Evolutionary conservation across 2,329 filamentous ascomycete genomes (phyloP).

Genomic region (Alternaria rosae): DNA sequence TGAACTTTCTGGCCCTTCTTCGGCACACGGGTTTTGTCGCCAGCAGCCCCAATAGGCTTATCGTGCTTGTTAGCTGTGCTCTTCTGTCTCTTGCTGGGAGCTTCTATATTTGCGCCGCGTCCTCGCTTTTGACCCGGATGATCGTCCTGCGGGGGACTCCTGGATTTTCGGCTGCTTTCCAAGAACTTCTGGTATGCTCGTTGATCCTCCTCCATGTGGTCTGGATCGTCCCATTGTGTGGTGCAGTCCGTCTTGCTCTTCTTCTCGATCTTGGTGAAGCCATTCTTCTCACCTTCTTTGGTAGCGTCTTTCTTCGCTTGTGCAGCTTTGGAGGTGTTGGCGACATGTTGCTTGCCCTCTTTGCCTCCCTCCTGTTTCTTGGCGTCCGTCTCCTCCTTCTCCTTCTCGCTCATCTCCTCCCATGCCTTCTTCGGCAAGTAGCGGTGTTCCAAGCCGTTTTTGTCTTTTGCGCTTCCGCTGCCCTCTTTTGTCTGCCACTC

Average conservation of each 20-base stretch:
- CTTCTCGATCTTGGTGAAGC: slow-evolving; percentile 24
- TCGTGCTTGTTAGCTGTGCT: slow-evolving; percentile 25
- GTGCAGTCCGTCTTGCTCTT: slow-evolving; percentile 40
- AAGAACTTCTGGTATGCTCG: slow-evolving; percentile 40
- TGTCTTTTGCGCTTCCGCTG: slow-evolving; percentile 53
- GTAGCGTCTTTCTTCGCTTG: slow-evolving; percentile 6
- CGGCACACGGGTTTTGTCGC: slow-evolving; percentile 51
- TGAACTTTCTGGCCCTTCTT: slow-evolving; percentile 52
- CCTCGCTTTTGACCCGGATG: slow-evolving; percentile 34
- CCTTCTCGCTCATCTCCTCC: slow-evolving; percentile 55
- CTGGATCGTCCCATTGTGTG: slow-evolving; percentile 42
- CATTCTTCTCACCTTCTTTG: neutral
- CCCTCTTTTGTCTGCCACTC: slow-evolving; percentile 61
- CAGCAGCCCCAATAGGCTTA: slow-evolving; percentile 28
- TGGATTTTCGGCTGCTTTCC: slow-evolving; percentile 21
- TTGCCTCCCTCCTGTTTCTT: slow-evolving; percentile 56
- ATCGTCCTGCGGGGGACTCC: slow-evolving; percentile 1
- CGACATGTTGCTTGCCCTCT: slow-evolving; percentile 11
- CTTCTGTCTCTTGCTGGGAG: slow-evolving; percentile 50
- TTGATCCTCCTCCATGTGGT: slow-evolving; percentile 34
- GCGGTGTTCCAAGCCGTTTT: slow-evolving; percentile 27
- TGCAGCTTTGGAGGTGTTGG: slow-evolving; percentile 5
- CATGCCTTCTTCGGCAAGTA: slow-evolving; percentile 55
- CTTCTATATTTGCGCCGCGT: slow-evolving; percentile 33
- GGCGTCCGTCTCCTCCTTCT: slow-evolving; percentile 51